Evolutionary conservation across 352 stramenopile genomes (phyloP).

Genomic region (Phytopythium mirpurense): DNA sequence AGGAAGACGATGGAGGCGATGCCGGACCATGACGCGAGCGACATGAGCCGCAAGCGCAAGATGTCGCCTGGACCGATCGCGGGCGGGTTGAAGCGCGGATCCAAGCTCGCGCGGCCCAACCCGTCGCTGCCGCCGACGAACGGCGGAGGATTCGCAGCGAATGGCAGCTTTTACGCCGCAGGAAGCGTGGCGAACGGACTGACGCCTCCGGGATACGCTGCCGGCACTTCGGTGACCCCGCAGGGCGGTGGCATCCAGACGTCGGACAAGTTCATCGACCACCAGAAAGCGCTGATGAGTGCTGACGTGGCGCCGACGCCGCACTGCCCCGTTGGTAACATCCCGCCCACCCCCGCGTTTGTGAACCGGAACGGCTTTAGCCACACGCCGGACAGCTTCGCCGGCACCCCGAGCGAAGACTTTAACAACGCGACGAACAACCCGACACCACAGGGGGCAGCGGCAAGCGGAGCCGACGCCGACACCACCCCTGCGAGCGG

Average conservation of each 20-base stretch:
- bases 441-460: conserved; percentile 12
- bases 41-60: conserved; percentile 71
- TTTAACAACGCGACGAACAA: conserved; percentile 25
- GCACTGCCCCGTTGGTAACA: conserved; percentile 63
- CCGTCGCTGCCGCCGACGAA: conserved; percentile 6
- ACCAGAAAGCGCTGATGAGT: conserved; percentile 72
- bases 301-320: conserved; percentile 74
- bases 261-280: conserved; percentile 69
- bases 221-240: conserved; percentile 16
- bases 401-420: conserved; percentile 43
- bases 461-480: conserved; percentile 22
- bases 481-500: conserved; percentile 16
- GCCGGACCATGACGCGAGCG: conserved; percentile 21
- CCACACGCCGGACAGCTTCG: conserved; percentile 60
- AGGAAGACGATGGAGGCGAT: conserved; percentile 10
- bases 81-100: conserved; percentile 35
- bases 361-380: conserved; percentile 61
- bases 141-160: not conserved
- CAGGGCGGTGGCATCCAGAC: conserved; percentile 42
- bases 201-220: conserved; percentile 19
- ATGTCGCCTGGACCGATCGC: conserved; percentile 41
- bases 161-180: conserved; percentile 2
- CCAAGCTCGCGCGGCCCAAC: conserved; percentile 43
- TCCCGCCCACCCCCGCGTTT: conserved; percentile 82
- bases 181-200: conserved; percentile 29